Percentiles rank a stretch among this genome's conserved stretches.
phyloP scores from a whole-genome alignment of 148 eudicot species.

The Salicornia ramosissima region DNA sequence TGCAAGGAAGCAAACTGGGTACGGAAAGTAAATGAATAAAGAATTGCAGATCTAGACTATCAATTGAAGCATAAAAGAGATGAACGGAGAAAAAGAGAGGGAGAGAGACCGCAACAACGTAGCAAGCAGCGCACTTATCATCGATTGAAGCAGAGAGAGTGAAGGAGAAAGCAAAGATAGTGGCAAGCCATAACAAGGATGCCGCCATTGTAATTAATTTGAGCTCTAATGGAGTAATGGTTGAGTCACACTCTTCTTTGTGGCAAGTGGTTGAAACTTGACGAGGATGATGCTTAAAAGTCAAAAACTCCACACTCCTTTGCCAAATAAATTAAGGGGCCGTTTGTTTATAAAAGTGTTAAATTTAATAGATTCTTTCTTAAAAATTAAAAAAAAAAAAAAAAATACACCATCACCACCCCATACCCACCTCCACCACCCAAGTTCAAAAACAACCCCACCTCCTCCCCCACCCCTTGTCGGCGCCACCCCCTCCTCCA shows the following conservation, averaged over 20 bases:
- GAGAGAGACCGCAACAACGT: conserved; percentile 69
- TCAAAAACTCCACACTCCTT: too few species aligned
- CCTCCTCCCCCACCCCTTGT: too few species aligned
- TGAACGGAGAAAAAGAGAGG: conserved; percentile 6
- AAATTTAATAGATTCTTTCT: too few species aligned
- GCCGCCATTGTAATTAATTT: conserved; percentile 29
- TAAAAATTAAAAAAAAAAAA: too few species aligned
- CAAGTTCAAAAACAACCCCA: too few species aligned
- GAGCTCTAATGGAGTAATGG: not conserved
- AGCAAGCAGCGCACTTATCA: conserved; percentile 90
- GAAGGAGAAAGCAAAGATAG: conserved; percentile 24
- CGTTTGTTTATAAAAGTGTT: too few species aligned
- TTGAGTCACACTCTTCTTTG: conserved; percentile 11
- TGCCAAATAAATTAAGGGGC: too few species aligned
- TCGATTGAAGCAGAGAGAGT: conserved; percentile 45
- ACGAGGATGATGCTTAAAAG: too few species aligned
- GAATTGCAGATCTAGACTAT: conserved; percentile 14
- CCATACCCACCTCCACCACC: too few species aligned
- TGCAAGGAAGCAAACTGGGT: not conserved
- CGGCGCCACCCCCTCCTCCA: too few species aligned
- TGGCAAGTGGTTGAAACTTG: too few species aligned
- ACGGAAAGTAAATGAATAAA: not conserved
- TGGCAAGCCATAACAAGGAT: conserved; percentile 16
- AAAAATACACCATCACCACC: too few species aligned
- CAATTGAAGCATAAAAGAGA: conserved; percentile 4